Evolutionary conservation across 345 rosid species (phyloP).

Genomic region (Eucalyptus albens): DNA sequence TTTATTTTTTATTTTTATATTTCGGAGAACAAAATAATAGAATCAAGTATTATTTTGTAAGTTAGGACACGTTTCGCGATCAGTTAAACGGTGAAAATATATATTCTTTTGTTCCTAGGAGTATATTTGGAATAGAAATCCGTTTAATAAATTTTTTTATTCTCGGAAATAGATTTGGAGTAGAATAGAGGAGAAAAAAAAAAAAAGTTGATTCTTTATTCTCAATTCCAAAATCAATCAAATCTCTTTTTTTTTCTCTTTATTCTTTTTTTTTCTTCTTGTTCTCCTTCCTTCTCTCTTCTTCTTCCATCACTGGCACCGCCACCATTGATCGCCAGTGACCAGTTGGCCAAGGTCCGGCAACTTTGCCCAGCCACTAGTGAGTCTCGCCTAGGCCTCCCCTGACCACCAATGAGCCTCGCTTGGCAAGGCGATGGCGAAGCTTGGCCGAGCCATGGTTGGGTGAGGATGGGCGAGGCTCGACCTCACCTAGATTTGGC

Average conservation of each 20-base stretch:
- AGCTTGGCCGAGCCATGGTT: accelerated
- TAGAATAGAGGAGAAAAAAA: accelerated
- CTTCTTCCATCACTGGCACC: accelerated
- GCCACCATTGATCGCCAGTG: accelerated
- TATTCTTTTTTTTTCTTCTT: accelerated
- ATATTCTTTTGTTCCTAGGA: accelerated
- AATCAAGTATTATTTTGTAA: accelerated
- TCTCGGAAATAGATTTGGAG: accelerated
- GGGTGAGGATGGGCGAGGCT: accelerated
- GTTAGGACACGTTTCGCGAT: accelerated
- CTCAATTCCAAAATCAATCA: too few species aligned
- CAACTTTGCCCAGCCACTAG: accelerated
- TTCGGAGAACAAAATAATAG: too few species aligned
- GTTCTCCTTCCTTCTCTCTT: too few species aligned
- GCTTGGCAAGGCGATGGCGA: accelerated
- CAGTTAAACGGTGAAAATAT: accelerated
- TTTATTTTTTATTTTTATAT: too few species aligned
- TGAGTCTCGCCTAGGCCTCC: accelerated
- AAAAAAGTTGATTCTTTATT: too few species aligned
- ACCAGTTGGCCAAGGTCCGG: accelerated
- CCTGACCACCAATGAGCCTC: too few species aligned
- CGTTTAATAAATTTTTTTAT: accelerated
- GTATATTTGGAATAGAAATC: too few species aligned
- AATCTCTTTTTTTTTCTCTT: too few species aligned
- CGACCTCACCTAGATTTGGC: accelerated